Evolutionary conservation across 202 grass and related monocot genomes (phyloP), one percentile per base, ranked within the genome.

Genomic region (Panicum virgatum): DNA sequence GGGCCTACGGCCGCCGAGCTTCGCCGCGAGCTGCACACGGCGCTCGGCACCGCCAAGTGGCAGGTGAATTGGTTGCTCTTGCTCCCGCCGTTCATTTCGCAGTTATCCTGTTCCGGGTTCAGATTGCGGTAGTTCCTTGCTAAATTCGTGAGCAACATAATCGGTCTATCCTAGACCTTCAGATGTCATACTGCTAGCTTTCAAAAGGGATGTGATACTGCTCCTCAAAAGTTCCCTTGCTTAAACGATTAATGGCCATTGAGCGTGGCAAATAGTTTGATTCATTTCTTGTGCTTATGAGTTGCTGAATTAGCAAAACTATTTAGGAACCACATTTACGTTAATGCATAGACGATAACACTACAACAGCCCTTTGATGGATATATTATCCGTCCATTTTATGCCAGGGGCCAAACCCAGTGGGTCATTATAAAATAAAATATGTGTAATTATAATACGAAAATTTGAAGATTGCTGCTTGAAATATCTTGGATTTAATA

Each of bases 11-110:
- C 50, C 46, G 70, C 18, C 34, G 86, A 89, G 84, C 69, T 89
- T 34, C 88, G 86, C 37, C 84, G 86, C 69, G 89, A 91, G 66
- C 86, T 94, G 38, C 89, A 91, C 46, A 91, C 90, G 34, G 81
- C 90, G 64, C 91, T 93, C 14, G 92, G 92, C 22, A 98, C 90
- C 46, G 92, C 92, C 46, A 98, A 98, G 91, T 95, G 95, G 92
- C 92, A 98, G 88, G 95, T 98, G 54, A 86, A 47, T 68, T 52
- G 26, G 29, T 26, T 65, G 42, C 42, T 42, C 38, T 20, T 65
- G 42, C 34, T 42, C 38, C 79, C 0, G 1, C 19, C 48, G 12
- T 85, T 76, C 72, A 8, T 82, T 47, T 81, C 9, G 27, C 44
- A 19, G 63, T 16, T 39, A 3, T 63, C 53, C 25, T 54, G 18